Conservation (phyloP, 2,329 filamentous ascomycete species). For the Sclerotinia glacialis region DNA sequence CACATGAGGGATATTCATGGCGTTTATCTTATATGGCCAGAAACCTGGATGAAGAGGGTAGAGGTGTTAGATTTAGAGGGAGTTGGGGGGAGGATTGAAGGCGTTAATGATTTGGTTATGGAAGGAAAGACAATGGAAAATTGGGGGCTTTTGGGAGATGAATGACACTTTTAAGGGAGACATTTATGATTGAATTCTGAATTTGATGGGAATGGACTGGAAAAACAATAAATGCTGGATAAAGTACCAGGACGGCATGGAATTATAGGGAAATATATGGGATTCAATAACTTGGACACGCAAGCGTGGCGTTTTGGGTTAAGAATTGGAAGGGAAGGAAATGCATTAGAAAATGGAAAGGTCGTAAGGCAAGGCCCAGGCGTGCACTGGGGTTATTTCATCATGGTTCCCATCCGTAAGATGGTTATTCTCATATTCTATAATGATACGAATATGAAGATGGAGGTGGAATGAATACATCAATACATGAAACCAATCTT, state of each 20-base stretch:
- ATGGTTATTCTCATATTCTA: not conserved
- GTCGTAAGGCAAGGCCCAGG: not conserved
- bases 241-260: not conserved
- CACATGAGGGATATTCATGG: constrained; percentile 39
- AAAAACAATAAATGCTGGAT: not conserved
- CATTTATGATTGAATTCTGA: not conserved
- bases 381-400: not conserved
- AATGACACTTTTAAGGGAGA: not conserved
- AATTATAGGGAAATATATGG: not conserved
- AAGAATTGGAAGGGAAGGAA: not conserved
- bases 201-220: constrained; percentile 1
- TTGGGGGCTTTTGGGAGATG: not conserved
- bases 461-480: not conserved
- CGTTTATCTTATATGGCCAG: constrained; percentile 36
- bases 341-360: constrained; percentile 5
- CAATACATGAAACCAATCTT: not conserved
- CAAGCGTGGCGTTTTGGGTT: constrained; percentile 9
- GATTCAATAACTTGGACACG: not conserved
- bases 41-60: constrained; percentile 38
- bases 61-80: constrained; percentile 37
- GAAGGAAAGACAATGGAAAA: constrained; percentile 21
- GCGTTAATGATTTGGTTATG: constrained; percentile 37
- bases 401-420: not conserved
- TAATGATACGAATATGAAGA: not conserved
- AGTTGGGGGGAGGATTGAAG: constrained; percentile 35